These are phyloP conservation scores for Solanum arcanum DNA, from an alignment of 257 asterid genomes.

Conservation along the genomic window DNA sequence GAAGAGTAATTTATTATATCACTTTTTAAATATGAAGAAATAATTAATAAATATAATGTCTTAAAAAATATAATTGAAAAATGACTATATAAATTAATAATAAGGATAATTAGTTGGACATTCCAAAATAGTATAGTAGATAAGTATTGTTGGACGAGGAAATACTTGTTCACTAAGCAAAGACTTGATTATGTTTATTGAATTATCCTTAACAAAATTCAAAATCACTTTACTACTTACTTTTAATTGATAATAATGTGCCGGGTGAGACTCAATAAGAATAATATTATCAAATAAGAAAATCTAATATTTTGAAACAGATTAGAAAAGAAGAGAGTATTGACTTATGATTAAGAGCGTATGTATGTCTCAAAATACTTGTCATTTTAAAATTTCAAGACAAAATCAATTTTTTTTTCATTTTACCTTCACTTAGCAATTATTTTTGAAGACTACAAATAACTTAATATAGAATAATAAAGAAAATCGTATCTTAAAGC, in stretches of 20 bases:
- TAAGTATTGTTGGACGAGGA: too few relatives aligned
- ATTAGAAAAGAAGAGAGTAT: neutral
- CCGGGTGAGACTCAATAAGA: neutral
- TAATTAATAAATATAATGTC: too few relatives aligned
- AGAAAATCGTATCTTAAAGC: neutral
- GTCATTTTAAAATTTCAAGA: neutral
- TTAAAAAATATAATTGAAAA: too few relatives aligned
- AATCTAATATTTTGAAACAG: rapidly evolving
- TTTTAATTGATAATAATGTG: neutral
- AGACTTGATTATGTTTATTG: neutral
- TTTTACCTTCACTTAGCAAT: neutral
- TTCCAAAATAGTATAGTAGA: rapidly evolving
- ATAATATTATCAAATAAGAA: neutral
- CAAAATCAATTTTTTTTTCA: neutral
- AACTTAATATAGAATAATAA: neutral
- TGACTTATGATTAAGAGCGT: neutral
- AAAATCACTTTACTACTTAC: neutral
- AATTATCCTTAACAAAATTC: neutral
- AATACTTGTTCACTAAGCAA: neutral
- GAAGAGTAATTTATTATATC: too few relatives aligned
- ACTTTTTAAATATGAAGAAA: too few relatives aligned
- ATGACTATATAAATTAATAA: too few relatives aligned
- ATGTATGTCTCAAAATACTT: neutral
- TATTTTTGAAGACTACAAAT: neutral
- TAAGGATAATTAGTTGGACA: too few relatives aligned